Evolutionary conservation across 306 rosid genomes (phyloP).

Genomic region (Heteromeles arbutifolia): DNA sequence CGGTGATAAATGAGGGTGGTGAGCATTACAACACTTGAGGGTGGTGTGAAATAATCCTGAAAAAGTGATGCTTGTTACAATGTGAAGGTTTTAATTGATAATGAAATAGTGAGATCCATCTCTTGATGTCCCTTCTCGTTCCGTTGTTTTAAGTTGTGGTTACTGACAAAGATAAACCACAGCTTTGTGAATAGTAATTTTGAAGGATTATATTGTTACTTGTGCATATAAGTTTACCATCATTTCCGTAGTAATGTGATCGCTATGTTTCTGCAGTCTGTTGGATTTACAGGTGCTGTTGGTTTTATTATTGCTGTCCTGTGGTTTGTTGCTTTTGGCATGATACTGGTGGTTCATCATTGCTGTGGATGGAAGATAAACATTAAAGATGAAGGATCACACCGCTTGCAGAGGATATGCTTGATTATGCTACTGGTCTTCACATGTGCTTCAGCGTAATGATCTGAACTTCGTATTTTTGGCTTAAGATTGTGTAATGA

Average conservation of each 20-base stretch:
- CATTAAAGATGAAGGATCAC: constrained; percentile 58
- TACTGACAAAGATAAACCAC: not conserved
- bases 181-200: not conserved
- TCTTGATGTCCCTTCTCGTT: not conserved
- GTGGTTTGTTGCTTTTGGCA: constrained; percentile 83
- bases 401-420: constrained; percentile 60
- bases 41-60: too few relatives aligned
- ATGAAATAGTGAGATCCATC: not conserved
- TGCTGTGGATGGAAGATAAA: constrained; percentile 87
- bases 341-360: constrained; percentile 59
- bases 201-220: not conserved
- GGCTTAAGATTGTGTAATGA: not conserved
- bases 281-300: constrained; percentile 85
- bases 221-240: not conserved
- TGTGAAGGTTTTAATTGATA: not conserved
- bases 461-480: constrained; percentile 16
- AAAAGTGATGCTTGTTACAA: too few relatives aligned
- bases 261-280: constrained; percentile 54
- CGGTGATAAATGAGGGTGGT: too few relatives aligned
- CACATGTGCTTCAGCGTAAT: constrained; percentile 81
- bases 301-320: constrained; percentile 75
- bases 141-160: not conserved
- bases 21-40: too few relatives aligned
- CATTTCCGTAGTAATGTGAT: not conserved
- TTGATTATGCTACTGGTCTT: constrained; percentile 61